Base-by-base conservation (phyloP, 73 alveolate genomes). In the Stentor roeselii region DNA sequence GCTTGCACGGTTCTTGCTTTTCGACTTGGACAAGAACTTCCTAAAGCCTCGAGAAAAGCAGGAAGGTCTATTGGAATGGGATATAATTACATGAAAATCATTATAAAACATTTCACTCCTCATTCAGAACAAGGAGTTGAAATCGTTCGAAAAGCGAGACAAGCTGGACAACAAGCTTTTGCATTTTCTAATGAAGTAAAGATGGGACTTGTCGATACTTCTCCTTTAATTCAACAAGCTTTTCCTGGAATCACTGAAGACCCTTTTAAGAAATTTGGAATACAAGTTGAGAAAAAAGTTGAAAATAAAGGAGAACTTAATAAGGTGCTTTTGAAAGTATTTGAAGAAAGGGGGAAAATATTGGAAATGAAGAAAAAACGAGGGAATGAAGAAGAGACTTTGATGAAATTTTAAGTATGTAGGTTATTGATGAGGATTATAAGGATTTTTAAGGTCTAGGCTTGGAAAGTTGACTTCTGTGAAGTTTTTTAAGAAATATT, bases 41-140 rank as follows among this genome's bases (percentile, higher is more conserved):
- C 80, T 21, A 21, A 67, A 67, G 37, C 37, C 11, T 21, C 50
- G 1, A 21, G 80, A n/a, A 21, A 34, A 34, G 34, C 80, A 30
- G 80, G 80, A 30, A 67, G 80, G 37, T 67, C 80, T 1, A 67
- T 67, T 21, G 80, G 80, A 27, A 67, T 67, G 80, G 80, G 80
- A n/a, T 67, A 67, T 32, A 67, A 67, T 32, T 67, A 67, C 2
- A 27, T 67, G 80, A 21, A 32, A 21, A 67, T 67, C 37, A 21
- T 67, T 0, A 30, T 67, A 21, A 67, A 67, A 40, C 80, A 67
- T 2, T 27, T 67, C 27, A 67, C 80, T 34, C 80, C 80, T 27
- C 21, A 34, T 27, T 67, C 80, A 21, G 14, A n/a, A 21, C 41
- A 67, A 30, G 37, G 80, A 1, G 37, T 67, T 2, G 80, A 67